phyloP scores from a whole-genome alignment of 2,329 filamentous ascomycete species.

The Pseudodiploospora longispora region DNA sequence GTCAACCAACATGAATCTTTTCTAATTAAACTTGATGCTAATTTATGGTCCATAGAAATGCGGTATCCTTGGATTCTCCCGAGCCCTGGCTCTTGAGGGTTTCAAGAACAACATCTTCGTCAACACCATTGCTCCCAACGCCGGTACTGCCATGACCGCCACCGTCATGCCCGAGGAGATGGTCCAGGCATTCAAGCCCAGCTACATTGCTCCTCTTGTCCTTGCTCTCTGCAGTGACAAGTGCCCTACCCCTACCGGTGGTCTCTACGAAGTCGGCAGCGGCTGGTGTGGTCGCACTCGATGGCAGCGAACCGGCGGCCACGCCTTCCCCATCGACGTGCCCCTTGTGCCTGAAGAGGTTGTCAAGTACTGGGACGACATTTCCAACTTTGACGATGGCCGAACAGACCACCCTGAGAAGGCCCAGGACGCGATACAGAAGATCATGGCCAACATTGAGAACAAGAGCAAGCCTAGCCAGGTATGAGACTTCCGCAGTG shows the following conservation, averaged over 20 bases:
- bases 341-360: conserved; percentile 80
- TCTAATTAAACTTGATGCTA: conserved; percentile 1
- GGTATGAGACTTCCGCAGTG: conserved; percentile 4
- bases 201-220: conserved; percentile 92
- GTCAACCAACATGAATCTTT: conserved; percentile 21
- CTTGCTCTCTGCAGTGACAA: conserved; percentile 79
- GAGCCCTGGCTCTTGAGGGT: conserved; percentile 85
- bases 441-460: conserved; percentile 71
- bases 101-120: conserved; percentile 96
- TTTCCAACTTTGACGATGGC: conserved; percentile 80
- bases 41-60: conserved; percentile 53
- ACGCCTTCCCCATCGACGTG: conserved; percentile 84
- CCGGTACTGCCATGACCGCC: conserved; percentile 89
- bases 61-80: conserved; percentile 91
- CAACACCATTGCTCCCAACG: conserved; percentile 97
- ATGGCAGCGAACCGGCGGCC: conserved; percentile 87
- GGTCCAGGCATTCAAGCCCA: conserved; percentile 98
- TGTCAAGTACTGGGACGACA: conserved; percentile 63
- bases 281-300: conserved; percentile 88
- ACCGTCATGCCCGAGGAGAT: conserved; percentile 94
- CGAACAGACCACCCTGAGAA: conserved; percentile 81
- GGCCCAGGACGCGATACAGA: conserved; percentile 67
- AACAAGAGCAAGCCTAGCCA: conserved; percentile 39
- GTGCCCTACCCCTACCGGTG: conserved; percentile 75
- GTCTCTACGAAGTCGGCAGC: conserved; percentile 88